Evolutionary conservation across 2,329 filamentous ascomycete genomes (phyloP).

Genomic region (Claviceps quebecensis): DNA sequence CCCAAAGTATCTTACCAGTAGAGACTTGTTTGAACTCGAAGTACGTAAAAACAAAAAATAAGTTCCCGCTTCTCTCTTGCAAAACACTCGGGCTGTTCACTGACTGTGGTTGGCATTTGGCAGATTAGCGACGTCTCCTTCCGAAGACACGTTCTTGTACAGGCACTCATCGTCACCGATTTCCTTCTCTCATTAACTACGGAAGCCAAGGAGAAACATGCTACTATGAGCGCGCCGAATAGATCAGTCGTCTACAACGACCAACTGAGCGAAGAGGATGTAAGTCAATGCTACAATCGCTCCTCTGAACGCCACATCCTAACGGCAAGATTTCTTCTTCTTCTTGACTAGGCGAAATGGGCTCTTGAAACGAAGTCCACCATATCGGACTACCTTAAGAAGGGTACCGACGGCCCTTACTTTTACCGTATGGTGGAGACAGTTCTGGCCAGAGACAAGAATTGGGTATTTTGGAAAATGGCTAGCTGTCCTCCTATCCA

Average conservation of each 20-base stretch:
- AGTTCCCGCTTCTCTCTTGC: not conserved
- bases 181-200: conserved; percentile 85
- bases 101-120: not conserved
- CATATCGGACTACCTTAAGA: conserved; percentile 73
- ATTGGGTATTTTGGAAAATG: conserved; percentile 98
- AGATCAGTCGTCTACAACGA: conserved; percentile 74
- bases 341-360: conserved; percentile 58
- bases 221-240: conserved; percentile 53
- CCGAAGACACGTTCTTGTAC: conserved; percentile 83
- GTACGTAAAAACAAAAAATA: conserved; percentile 27
- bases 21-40: conserved; percentile 91
- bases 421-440: conserved; percentile 96
- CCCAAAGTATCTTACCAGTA: conserved; percentile 95
- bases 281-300: conserved; percentile 28
- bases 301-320: not conserved
- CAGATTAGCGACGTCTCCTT: conserved; percentile 90
- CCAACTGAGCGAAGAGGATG: conserved; percentile 73
- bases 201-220: conserved; percentile 65
- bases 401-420: conserved; percentile 72
- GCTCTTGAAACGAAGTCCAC: conserved; percentile 59
- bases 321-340: not conserved
- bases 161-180: conserved; percentile 86
- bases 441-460: conserved; percentile 88
- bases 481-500: conserved; percentile 85
- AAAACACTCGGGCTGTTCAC: not conserved